Percentiles rank a stretch among this genome's conserved stretches.
These are phyloP conservation scores for Lactuca saligna DNA, from an alignment of 129 eudicot genomes.

Conservation along the genomic window DNA sequence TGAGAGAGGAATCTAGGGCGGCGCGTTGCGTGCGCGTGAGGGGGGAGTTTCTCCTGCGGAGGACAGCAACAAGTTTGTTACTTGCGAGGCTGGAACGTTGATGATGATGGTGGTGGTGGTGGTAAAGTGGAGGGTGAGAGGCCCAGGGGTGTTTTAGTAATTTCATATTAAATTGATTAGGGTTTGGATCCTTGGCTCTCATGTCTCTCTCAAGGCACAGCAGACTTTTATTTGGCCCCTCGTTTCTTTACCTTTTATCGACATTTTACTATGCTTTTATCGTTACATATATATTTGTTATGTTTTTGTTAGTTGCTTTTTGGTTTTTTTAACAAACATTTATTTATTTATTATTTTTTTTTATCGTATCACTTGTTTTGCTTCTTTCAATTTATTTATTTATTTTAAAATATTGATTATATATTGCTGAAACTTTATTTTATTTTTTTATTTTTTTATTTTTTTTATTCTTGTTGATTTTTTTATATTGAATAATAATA, in stretches of 20 bases:
- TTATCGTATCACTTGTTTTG: too few relatives aligned
- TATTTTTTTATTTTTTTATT: too few relatives aligned
- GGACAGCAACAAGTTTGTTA: conserved; percentile 1
- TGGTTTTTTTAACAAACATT: too few relatives aligned
- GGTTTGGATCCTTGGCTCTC: conserved; percentile 7
- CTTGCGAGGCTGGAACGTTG: conserved; percentile 28
- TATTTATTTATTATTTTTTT: too few relatives aligned
- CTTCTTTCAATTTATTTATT: too few relatives aligned
- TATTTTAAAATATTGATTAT: too few relatives aligned
- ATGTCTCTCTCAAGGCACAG: conserved; percentile 19
- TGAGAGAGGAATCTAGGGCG: conserved; percentile 9
- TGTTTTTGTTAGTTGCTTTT: too few relatives aligned
- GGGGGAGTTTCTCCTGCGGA: conserved; percentile 15
- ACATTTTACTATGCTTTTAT: not conserved
- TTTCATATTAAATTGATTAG: not conserved
- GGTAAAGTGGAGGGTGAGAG: not conserved
- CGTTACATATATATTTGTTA: not conserved
- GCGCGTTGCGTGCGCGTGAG: conserved; percentile 34
- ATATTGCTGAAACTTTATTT: too few relatives aligned
- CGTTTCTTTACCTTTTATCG: conserved; percentile 3
- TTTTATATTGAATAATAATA: too few relatives aligned
- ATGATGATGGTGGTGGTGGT: conserved; percentile 8
- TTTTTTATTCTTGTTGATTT: too few relatives aligned
- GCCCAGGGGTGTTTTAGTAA: conserved; percentile 17
- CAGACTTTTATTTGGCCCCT: conserved; percentile 20